A percentile compares a stretch with the other conserved stretches of the same genome.
Evolutionary conservation across 2,329 filamentous ascomycete genomes (phyloP).

Genomic region (Amylocarpus encephaloides): DNA sequence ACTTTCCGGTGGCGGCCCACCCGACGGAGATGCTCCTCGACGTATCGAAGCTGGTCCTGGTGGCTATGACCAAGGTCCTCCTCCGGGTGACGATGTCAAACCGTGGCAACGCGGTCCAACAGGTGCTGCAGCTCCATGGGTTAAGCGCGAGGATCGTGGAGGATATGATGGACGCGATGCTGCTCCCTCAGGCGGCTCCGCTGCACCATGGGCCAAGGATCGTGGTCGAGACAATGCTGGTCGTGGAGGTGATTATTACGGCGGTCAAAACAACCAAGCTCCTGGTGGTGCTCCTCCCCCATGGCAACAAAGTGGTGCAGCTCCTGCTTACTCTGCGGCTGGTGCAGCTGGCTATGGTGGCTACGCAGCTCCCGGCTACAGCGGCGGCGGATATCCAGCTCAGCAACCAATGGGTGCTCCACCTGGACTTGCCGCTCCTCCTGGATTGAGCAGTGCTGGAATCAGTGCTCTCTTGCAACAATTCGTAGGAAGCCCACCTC

Average conservation of each 20-base stretch:
- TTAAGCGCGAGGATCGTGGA: slow-evolving; percentile 40
- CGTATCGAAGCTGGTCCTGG: slow-evolving; percentile 81
- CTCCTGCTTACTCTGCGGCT: slow-evolving; percentile 35
- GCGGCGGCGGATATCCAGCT: slow-evolving; percentile 36
- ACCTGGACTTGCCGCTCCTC: slow-evolving; percentile 35
- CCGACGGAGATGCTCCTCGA: slow-evolving; percentile 55
- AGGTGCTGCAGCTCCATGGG: slow-evolving; percentile 76
- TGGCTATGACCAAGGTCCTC: slow-evolving; percentile 45
- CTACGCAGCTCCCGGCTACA: slow-evolving; percentile 39
- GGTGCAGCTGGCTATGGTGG: slow-evolving; percentile 49
- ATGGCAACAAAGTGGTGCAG: slow-evolving; percentile 36
- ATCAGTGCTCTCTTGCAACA: slow-evolving; percentile 63
- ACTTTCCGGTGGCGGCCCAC: slow-evolving; percentile 66
- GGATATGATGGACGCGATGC: slow-evolving; percentile 34
- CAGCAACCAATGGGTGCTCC: slow-evolving; percentile 40
- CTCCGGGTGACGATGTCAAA: slow-evolving; percentile 53
- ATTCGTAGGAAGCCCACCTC: slow-evolving; percentile 43
- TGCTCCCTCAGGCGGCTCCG: slow-evolving; percentile 34
- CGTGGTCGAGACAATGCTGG: slow-evolving; percentile 39
- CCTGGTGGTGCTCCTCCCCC: slow-evolving; percentile 36
- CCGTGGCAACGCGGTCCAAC: slow-evolving; percentile 87
- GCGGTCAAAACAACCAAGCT: slow-evolving; percentile 39
- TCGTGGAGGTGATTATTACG: slow-evolving; percentile 41
- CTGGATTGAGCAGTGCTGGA: slow-evolving; percentile 48
- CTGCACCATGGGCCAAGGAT: slow-evolving; percentile 58